Percentiles rank a stretch among this genome's conserved stretches.
phyloP scores from a whole-genome alignment of 164 flowering plant species.

The Aristolochia californica region DNA sequence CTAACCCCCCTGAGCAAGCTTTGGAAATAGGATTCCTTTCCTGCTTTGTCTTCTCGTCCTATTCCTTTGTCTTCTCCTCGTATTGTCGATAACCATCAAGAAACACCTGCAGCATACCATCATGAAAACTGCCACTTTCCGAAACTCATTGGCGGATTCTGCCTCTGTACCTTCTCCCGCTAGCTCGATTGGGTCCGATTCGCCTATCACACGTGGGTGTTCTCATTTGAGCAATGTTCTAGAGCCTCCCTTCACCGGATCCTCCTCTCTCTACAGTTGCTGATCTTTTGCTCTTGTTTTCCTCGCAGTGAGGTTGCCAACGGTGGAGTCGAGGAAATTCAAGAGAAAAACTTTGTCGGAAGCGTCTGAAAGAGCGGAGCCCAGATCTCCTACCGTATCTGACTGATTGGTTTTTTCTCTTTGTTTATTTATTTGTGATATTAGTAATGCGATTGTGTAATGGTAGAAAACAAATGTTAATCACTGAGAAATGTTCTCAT shows the following conservation, averaged over 20 bases:
- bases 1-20: too few relatives aligned
- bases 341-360: constrained; percentile 36
- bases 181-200: constrained; percentile 29
- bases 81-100: too few relatives aligned
- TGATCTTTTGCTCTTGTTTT: background rate
- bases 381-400: constrained; percentile 42
- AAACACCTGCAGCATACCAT: constrained; percentile 63
- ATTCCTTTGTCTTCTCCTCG: constrained; percentile 13
- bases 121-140: constrained; percentile 16
- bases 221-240: background rate
- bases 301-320: constrained; percentile 39
- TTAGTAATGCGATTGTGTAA: background rate
- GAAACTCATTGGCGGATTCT: constrained; percentile 18
- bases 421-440: too few relatives aligned
- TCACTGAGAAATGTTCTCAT: too few relatives aligned
- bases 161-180: constrained; percentile 32
- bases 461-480: background rate
- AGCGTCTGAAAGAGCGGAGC: constrained; percentile 30
- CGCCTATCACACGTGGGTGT: constrained; percentile 54
- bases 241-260: background rate
- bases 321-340: constrained; percentile 28
- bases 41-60: constrained; percentile 18
- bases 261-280: background rate
- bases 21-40: constrained; percentile 32
- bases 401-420: constrained; percentile 38